Evolutionary conservation across 306 rosid genomes (phyloP).

Genomic region (Quercus rubra): DNA sequence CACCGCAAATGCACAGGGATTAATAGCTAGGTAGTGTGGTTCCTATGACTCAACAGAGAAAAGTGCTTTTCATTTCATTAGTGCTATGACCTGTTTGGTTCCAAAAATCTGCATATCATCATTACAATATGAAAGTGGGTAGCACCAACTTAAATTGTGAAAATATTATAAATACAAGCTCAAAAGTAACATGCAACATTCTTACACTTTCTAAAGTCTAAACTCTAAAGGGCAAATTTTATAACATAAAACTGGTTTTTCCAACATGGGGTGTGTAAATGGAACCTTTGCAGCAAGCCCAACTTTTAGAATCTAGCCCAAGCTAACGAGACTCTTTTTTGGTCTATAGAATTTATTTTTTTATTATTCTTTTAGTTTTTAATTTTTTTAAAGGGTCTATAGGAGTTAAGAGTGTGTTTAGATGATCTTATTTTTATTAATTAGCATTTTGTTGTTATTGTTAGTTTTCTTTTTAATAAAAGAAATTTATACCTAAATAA

Average conservation of each 20-base stretch:
- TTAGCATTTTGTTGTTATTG: too few species aligned
- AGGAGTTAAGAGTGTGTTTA: too few species aligned
- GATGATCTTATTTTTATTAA: too few species aligned
- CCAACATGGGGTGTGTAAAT: neutral
- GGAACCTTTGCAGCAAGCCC: neutral
- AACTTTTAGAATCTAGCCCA: neutral
- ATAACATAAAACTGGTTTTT: too few species aligned
- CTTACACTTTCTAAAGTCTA: neutral
- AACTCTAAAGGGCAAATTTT: neutral
- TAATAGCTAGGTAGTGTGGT: neutral
- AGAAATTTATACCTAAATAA: too few species aligned
- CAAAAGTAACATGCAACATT: neutral
- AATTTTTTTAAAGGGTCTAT: too few species aligned
- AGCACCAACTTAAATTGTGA: neutral
- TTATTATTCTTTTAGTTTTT: too few species aligned
- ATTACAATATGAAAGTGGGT: constrained; percentile 39
- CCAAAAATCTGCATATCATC: constrained; percentile 21
- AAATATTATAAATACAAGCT: neutral
- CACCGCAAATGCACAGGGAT: neutral
- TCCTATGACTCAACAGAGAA: constrained; percentile 11
- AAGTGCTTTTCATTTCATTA: constrained; percentile 14
- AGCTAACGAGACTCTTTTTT: too few species aligned
- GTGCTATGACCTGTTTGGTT: constrained; percentile 17
- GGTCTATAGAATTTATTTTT: too few species aligned
- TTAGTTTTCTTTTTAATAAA: too few species aligned